These are phyloP conservation scores for Ceratocystis ficicola DNA, from an alignment of 2,329 filamentous ascomycete genomes.

Conservation along the genomic window DNA sequence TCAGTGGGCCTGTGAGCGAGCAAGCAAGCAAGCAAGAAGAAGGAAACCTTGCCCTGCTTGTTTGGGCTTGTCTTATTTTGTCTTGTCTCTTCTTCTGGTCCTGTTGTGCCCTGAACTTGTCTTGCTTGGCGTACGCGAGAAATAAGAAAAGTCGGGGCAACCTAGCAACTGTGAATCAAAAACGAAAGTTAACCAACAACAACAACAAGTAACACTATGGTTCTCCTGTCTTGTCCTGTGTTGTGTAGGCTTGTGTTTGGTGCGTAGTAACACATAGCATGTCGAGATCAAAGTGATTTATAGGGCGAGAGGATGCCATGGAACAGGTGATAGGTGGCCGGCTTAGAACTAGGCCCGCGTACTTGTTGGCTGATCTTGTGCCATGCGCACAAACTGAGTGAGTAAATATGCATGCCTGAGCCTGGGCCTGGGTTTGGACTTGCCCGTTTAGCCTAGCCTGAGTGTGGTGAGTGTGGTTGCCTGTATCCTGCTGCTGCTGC, in stretches of 20 bases:
- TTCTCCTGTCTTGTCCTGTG: background rate
- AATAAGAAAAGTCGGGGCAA: background rate
- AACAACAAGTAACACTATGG: background rate
- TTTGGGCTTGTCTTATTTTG: background rate
- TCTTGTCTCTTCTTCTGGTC: background rate
- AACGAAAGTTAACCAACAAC: background rate
- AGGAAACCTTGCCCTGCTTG: background rate
- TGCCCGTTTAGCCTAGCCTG: too few relatives aligned
- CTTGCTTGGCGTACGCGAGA: constrained; percentile 2
- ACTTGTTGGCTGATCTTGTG: background rate
- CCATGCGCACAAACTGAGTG: background rate
- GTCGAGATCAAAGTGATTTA: background rate
- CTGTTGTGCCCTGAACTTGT: background rate
- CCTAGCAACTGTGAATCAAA: background rate
- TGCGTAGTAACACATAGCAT: background rate
- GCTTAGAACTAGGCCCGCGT: background rate
- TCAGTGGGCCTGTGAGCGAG: background rate
- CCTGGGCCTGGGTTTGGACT: background rate
- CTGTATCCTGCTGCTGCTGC: too few relatives aligned
- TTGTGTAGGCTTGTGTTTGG: background rate
- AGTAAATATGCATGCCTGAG: background rate
- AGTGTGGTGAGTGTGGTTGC: too few relatives aligned
- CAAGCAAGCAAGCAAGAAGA: background rate
- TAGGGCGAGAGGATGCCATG: background rate
- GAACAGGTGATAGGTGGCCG: background rate